Evolutionary conservation across 192 early-diverging fungal species (phyloP).

Genomic region (Spizellomyces punctatus): DNA sequence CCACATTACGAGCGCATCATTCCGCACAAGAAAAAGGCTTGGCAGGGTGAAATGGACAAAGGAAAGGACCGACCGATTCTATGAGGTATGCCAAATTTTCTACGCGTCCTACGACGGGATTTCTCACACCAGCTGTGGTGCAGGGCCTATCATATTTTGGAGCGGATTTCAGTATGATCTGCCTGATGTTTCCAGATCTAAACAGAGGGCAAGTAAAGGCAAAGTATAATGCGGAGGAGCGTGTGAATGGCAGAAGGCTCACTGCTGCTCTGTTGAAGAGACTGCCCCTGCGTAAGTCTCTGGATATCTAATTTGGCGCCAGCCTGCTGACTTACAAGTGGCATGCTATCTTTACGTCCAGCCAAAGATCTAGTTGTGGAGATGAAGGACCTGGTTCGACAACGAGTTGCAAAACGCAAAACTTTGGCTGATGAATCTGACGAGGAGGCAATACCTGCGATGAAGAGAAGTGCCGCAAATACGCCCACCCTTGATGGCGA

Average conservation of each 20-base stretch:
- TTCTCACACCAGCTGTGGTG: neutral
- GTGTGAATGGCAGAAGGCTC: conserved; percentile 16
- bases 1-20: conserved; percentile 33
- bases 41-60: conserved; percentile 30
- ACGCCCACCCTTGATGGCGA: no score
- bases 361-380: conserved; percentile 17
- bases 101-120: neutral
- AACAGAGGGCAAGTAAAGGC: conserved; percentile 32
- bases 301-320: neutral
- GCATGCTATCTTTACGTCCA: neutral
- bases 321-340: neutral
- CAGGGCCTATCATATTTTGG: conserved; percentile 42
- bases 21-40: conserved; percentile 19
- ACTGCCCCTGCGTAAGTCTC: conserved; percentile 10
- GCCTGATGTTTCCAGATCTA: conserved; percentile 37
- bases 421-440: conserved; percentile 4
- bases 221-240: conserved; percentile 40
- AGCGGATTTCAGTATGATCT: conserved; percentile 41
- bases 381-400: conserved; percentile 23
- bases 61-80: conserved; percentile 33
- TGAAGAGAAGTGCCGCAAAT: neutral
- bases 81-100: conserved; percentile 19
- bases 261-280: conserved; percentile 19
- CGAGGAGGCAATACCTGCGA: conserved; percentile 8
- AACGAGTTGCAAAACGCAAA: conserved; percentile 28